Conservation (phyloP, 2,329 filamentous ascomycete genomes). For the Arthrocladium fulminans region DNA sequence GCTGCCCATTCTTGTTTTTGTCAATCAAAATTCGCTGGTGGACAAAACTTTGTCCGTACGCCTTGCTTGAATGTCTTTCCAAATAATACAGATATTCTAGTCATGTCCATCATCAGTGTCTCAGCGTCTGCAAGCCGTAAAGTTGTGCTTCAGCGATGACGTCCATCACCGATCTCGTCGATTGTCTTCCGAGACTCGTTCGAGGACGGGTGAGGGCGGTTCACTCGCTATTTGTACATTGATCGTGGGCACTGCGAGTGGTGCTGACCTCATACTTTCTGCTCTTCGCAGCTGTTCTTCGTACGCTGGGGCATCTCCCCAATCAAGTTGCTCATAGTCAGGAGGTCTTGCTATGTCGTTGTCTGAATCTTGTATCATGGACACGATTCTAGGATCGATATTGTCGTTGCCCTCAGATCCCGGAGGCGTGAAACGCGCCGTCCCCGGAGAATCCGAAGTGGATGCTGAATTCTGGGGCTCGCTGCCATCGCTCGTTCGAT, state of each 20-base stretch:
- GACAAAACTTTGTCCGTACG: not conserved
- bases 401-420: slow-evolving; percentile 1
- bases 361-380: slow-evolving; percentile 15
- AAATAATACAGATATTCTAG: not conserved
- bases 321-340: slow-evolving; percentile 34
- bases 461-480: slow-evolving; percentile 2
- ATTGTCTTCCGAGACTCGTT: not conserved
- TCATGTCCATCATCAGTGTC: not conserved
- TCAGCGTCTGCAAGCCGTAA: not conserved
- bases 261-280: slow-evolving; percentile 10
- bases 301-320: slow-evolving; percentile 38
- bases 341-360: slow-evolving; percentile 25
- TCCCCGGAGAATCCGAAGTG: slow-evolving; percentile 7
- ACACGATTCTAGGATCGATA: slow-evolving; percentile 4
- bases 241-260: slow-evolving; percentile 21
- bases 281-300: slow-evolving; percentile 11
- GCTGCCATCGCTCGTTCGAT: not conserved
- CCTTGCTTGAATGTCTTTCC: not conserved
- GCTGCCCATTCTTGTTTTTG: not conserved
- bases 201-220: slow-evolving; percentile 18
- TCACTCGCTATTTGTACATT: slow-evolving; percentile 21
- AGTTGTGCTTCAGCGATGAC: not conserved
- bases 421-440: slow-evolving; percentile 7
- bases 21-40: not conserved
- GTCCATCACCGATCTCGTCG: not conserved